phyloP scores from a whole-genome alignment of 2,329 filamentous ascomycete species.

The Aspergillus japonicus region DNA sequence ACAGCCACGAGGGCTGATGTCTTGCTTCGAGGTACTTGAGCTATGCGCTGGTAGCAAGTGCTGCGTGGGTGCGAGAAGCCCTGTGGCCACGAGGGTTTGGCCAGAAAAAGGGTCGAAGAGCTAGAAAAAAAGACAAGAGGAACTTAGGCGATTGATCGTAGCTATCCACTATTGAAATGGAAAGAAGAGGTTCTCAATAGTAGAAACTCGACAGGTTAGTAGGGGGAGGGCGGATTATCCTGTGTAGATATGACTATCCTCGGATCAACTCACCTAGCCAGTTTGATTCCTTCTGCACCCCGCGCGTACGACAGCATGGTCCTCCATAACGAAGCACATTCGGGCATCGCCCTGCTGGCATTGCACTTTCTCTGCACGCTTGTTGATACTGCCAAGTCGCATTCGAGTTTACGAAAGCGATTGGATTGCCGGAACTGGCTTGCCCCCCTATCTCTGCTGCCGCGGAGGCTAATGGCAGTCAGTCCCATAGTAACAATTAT shows the following conservation, averaged over 20 bases:
- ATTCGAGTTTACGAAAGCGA: not conserved
- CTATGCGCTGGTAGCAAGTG: too few species aligned
- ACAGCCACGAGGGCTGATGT: too few species aligned
- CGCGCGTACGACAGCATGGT: not conserved
- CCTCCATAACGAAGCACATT: not conserved
- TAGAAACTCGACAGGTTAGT: too few species aligned
- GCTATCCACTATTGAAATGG: too few species aligned
- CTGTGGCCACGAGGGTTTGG: not conserved
- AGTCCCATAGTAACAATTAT: not conserved
- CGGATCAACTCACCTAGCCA: not conserved
- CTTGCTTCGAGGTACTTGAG: too few species aligned
- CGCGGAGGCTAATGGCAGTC: constrained; percentile 1
- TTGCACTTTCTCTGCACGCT: not conserved
- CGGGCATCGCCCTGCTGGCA: not conserved
- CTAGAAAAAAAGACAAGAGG: too few species aligned
- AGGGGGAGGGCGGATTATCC: too few species aligned
- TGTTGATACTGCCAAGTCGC: not conserved
- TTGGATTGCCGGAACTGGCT: not conserved
- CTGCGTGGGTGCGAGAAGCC: not conserved
- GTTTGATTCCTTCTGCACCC: not conserved
- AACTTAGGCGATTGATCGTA: too few species aligned
- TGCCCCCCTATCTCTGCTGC: not conserved
- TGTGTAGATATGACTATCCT: not conserved
- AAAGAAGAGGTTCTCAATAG: too few species aligned
- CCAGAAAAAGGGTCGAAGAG: not conserved